Base-by-base conservation (phyloP, 148 eudicot genomes). In the Salicornia ramosissima region DNA sequence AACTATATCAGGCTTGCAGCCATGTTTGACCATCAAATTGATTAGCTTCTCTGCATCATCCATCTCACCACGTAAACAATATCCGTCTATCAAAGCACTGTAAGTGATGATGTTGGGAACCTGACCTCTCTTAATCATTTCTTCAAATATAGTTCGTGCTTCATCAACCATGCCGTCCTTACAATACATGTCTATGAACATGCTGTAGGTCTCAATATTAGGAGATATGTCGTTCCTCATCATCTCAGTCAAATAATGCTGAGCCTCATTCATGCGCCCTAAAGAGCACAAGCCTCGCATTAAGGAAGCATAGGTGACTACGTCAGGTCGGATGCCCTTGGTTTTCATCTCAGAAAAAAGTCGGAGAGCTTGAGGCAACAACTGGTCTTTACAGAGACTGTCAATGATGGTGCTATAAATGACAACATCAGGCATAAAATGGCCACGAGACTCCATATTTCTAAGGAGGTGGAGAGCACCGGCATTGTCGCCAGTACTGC, bases 141-240 rank as follows among this genome's bases (percentile, higher is more conserved):
- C 22, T 9, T 61, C 22, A 33, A 64, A 25, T 8, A 64, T 8
- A 29, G 18, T 29, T 6, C 21, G 2, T 34, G 75, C 69, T 63
- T 64, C 63, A 25, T 0, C n/a, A 34, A 64, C 28, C 50, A 12
- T 62, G 11, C 75, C 63, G 34, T 72, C 75, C 28, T 72, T 72
- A n/a, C 75, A 72, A 25, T 49, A 65, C 69, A 72, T 72, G 45
- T 72, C 75, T 7, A 62, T 53, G 31, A 72, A 33, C n/a, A 29
- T 53, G 39, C 0, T 64, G 40, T 31, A 72, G 40, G 75, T 72
- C 4, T 18, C 11, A 5, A 19, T 0, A 5, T 1, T 0, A 10
- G 60, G 75, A 47, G 62, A 2, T 16, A 72, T 26, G 22, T 64
- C 42, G 16, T 36, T 26, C 39, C 31, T 21, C 34, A 52, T 1